Conservation (phyloP, 495 filamentous ascomycete species). For the Trichoderma gamsii region DNA sequence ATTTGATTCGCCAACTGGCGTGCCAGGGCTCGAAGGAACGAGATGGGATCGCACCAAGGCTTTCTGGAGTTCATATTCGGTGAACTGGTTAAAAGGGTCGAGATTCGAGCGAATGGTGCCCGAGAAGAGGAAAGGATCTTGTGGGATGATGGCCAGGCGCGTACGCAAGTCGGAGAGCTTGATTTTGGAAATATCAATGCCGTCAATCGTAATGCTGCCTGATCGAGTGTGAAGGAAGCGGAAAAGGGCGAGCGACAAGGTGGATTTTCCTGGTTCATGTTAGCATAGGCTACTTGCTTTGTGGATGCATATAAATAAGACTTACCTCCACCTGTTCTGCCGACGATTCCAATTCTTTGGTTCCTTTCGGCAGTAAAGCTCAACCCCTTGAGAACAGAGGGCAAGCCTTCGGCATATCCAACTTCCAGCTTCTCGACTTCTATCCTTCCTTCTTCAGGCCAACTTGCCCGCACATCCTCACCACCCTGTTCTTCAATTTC, state of each 20-base stretch:
- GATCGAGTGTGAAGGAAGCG: constrained; percentile 41
- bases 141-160: constrained; percentile 48
- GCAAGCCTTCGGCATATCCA: constrained; percentile 68
- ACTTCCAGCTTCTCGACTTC: constrained; percentile 69
- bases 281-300: not conserved
- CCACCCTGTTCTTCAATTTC: constrained; percentile 61
- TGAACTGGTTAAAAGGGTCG: constrained; percentile 46
- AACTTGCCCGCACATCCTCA: constrained; percentile 61
- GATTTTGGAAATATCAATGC: constrained; percentile 43
- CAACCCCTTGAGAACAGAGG: constrained; percentile 68
- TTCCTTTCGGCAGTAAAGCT: constrained; percentile 64
- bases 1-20: not conserved
- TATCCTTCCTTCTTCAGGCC: constrained; percentile 71
- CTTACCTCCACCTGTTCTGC: constrained; percentile 82
- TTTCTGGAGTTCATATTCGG: constrained; percentile 49
- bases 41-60: constrained; percentile 55
- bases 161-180: constrained; percentile 43
- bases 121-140: constrained; percentile 49
- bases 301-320: constrained; percentile 26
- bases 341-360: constrained; percentile 78
- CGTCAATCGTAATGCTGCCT: constrained; percentile 45
- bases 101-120: constrained; percentile 48
- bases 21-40: constrained; percentile 18
- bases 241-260: constrained; percentile 41
- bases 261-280: constrained; percentile 33